These are phyloP conservation scores for Cyathus striatus DNA, from an alignment of 768 basidiomycete genomes.

Conservation along the genomic window DNA sequence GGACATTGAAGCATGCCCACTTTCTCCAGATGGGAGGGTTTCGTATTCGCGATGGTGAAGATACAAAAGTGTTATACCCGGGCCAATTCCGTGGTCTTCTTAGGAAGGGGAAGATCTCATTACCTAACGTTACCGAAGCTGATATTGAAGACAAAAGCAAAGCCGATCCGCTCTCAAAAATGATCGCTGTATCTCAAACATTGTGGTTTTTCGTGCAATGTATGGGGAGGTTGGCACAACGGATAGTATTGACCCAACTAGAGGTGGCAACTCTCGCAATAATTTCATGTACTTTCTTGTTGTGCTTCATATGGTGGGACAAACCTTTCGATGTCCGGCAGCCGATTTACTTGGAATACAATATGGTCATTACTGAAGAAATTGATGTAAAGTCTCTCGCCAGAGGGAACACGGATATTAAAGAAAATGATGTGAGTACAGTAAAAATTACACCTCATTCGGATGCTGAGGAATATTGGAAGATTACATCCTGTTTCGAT, in stretches of 20 bases:
- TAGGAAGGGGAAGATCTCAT: background rate
- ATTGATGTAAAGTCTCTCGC: too few species aligned
- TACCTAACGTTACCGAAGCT: background rate
- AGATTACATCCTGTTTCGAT: too few species aligned
- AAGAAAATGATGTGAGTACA: too few species aligned
- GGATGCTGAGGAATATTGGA: too few species aligned
- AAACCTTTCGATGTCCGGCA: constrained; percentile 1
- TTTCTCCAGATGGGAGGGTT: constrained; percentile 6
- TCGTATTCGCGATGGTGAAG: background rate
- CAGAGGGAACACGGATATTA: too few species aligned
- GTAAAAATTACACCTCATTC: too few species aligned
- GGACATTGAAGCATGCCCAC: constrained; percentile 1
- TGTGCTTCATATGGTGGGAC: constrained; percentile 1
- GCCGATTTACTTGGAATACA: too few species aligned
- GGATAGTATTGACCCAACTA: background rate
- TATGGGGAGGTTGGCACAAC: background rate
- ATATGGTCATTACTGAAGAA: too few species aligned
- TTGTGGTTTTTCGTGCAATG: background rate
- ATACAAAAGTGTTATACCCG: background rate
- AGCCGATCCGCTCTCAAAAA: background rate
- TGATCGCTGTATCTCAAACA: background rate
- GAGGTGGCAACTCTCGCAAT: background rate
- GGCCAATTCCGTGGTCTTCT: background rate
- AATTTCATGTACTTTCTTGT: background rate
- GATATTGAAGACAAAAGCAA: constrained; percentile 4